Conservation (phyloP, 305 asterid genomes). For the Fraxinus platypoda region DNA sequence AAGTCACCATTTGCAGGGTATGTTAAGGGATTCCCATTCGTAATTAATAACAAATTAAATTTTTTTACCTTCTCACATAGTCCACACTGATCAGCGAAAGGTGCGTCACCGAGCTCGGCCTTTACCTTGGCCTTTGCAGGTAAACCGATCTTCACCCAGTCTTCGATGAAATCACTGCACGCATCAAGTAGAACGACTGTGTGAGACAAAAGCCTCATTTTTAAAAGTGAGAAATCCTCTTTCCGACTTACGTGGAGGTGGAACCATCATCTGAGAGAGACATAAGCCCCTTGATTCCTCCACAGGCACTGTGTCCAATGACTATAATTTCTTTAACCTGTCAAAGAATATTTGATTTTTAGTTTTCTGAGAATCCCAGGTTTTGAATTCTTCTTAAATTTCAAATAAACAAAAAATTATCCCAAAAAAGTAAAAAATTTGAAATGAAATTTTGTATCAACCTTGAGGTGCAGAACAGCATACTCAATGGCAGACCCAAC, state of each 20-base stretch:
- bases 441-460: conserved; percentile 18
- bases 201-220: not conserved
- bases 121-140: conserved; percentile 72
- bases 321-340: conserved; percentile 83
- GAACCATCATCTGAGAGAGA: conserved; percentile 69
- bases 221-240: not conserved
- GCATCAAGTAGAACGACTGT: not conserved
- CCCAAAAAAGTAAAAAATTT: not conserved
- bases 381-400: not conserved
- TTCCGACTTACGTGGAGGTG: conserved; percentile 49
- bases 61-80: conserved; percentile 65
- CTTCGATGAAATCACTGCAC: conserved; percentile 78
- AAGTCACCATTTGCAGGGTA: not conserved
- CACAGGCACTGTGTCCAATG: conserved; percentile 94
- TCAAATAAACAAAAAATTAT: not conserved
- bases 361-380: not conserved
- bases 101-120: conserved; percentile 27
- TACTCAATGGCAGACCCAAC: conserved; percentile 88
- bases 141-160: conserved; percentile 76
- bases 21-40: not conserved
- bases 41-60: not conserved
- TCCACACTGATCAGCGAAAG: conserved; percentile 51
- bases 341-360: not conserved
- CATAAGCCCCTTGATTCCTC: conserved; percentile 98
- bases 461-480: conserved; percentile 87